Evolutionary conservation across 306 rosid genomes (phyloP), one percentile per base, ranked within the genome.

Genomic region (Oemleria cerasiformis): DNA sequence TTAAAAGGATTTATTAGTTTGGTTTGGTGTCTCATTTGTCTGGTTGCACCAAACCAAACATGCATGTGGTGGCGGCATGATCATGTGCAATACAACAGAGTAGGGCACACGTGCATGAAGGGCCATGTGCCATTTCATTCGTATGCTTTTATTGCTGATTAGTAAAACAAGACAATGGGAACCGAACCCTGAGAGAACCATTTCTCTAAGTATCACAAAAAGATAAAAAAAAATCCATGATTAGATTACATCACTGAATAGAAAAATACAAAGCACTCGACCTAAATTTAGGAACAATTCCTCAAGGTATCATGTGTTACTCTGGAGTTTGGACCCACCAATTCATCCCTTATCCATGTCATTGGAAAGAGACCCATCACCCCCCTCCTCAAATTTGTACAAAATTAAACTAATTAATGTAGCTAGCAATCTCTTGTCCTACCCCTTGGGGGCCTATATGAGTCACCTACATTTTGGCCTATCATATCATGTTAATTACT

Each of bases 21-120:
- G 30, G 64, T 41, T 67, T 59, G 58, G 71, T 30, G 49, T 72
- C 38, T 43, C 45, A 16, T 49, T 70, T 67, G 63, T 75, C 56
- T 21, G 45, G 7, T 63, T 34, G 45, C 45, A 1, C 42, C 59
- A 34, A 63, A 23, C 41, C 64, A 73, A 41, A 16, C 58, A 68
- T 8, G 63, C 87, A 77, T 80, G 79, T 74, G 85, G 36, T 68
- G 73, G 71, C 68, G n/a, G n/a, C n/a, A n/a, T n/a, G n/a, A 69
- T 71, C 86, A 78, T 78, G 83, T 76, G 59, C 68, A 65, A 74
- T 67, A 77, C 39, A 72, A 68, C 0, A 61, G 30, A 68, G 78
- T 78, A 69, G 83, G 78, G 71, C 75, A 79, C 86, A 78, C 82
- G 84, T 84, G 84, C 78, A 70, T 56, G 77, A 73, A 66, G 56